Conservation (phyloP, 495 filamentous ascomycete species). For the Chaetomium tenue region DNA sequence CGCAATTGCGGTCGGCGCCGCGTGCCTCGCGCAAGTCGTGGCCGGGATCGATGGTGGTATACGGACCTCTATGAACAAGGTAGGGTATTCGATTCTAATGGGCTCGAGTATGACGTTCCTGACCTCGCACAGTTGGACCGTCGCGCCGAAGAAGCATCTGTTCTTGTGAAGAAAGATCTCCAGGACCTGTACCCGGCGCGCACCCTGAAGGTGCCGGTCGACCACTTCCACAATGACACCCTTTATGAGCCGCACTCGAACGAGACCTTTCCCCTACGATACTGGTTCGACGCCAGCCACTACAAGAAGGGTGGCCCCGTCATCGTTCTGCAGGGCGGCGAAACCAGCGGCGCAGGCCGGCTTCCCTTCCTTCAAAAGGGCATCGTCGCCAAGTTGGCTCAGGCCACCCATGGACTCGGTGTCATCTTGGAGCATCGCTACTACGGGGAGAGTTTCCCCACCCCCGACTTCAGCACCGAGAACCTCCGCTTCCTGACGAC, state of each 20-base stretch:
- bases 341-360: slow-evolving; percentile 56
- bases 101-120: not conserved
- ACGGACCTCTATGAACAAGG: slow-evolving; percentile 26
- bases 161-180: slow-evolving; percentile 11
- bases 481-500: slow-evolving; percentile 73
- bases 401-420: slow-evolving; percentile 64
- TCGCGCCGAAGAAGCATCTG: slow-evolving; percentile 1
- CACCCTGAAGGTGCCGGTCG: slow-evolving; percentile 65
- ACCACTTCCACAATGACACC: slow-evolving; percentile 73
- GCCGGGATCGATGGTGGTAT: slow-evolving; percentile 13
- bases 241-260: slow-evolving; percentile 65
- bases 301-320: slow-evolving; percentile 71
- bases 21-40: slow-evolving; percentile 18
- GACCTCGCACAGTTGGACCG: slow-evolving; percentile 12
- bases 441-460: slow-evolving; percentile 64
- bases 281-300: slow-evolving; percentile 68
- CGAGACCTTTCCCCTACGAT: slow-evolving; percentile 60
- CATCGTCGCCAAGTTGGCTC: slow-evolving; percentile 59
- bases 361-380: slow-evolving; percentile 68
- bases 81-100: not conserved
- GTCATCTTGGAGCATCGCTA: slow-evolving; percentile 77
- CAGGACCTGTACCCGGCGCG: slow-evolving; percentile 37
- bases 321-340: slow-evolving; percentile 66
- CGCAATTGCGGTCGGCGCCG: slow-evolving; percentile 13
- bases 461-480: slow-evolving; percentile 56